Base-by-base conservation (phyloP, 495 filamentous ascomycete species). In the Hypoxylon crocopeplum region DNA sequence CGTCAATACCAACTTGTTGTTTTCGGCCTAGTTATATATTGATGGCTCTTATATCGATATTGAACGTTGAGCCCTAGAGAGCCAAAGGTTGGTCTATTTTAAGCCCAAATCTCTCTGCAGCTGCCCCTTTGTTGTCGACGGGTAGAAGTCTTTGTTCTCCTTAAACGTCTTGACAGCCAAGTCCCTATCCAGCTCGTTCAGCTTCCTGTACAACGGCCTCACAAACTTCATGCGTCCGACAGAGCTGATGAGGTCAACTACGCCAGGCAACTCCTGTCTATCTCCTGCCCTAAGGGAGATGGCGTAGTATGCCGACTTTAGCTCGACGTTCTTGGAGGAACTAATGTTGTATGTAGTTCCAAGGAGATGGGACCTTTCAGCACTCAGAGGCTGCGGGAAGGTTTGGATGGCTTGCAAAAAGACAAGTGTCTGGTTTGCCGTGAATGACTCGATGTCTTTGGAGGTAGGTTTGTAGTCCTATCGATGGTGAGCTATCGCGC, bases 171-270 rank as follows among this genome's bases (percentile, higher is more conserved):
- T 79, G 34, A 91, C 60, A 6, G 94, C 93, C 67, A 96, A 71
- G 22, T 84, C 73, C 24, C 83, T 78, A 75, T 96, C 88, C 1
- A 87, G 80, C 62, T 85, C 84, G 61, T 87, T 86, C 62, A 98
- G 75, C 49, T 82, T 76, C 58, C 86, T 82, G 76, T 85, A 94
- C 71, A 98, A 72, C 45, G 92, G 89, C 55, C 92, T 81, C 48
- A 97, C 92, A 72, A 93, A 97, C 81, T 98, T 98, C 93, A 98
- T 97, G 44, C 94, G 83, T 3, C 93, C 93, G 57, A 96, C 91
- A 12, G 79, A 80, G 3, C 90, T 88, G 30, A 97, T 77, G 12
- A 96, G 77, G 44, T 90, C 85, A 5, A 86, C 86, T 0, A 91
- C 83, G 0, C 86, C 84, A 32, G 83, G 69, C 59, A 92, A 88